phyloP scores from a whole-genome alignment of 257 asterid genomes.

The Solanum tarapatanum region DNA sequence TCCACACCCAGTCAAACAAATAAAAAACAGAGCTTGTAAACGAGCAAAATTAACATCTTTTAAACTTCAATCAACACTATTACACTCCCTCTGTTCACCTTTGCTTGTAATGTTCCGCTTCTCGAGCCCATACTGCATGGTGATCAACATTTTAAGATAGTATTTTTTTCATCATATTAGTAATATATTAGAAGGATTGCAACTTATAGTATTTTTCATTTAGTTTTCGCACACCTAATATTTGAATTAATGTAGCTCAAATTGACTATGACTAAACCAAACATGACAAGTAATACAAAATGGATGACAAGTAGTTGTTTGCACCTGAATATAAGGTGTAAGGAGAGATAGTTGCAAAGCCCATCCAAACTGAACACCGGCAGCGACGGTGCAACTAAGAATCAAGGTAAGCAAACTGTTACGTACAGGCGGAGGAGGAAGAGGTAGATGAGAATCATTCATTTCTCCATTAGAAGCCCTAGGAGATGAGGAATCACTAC shows the following conservation, averaged over 20 bases:
- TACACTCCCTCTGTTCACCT: background rate
- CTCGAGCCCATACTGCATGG: background rate
- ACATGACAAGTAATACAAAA: background rate
- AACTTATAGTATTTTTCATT: too few relatives aligned
- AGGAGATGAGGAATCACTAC: constrained; percentile 15
- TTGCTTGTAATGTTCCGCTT: background rate
- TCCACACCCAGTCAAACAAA: background rate
- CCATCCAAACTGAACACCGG: constrained; percentile 99
- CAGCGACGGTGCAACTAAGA: constrained; percentile 92
- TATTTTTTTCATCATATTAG: background rate
- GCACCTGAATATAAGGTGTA: constrained; percentile 94
- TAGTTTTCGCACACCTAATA: too few relatives aligned
- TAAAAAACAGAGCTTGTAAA: background rate
- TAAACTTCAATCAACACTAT: background rate
- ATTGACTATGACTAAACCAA: too few relatives aligned
- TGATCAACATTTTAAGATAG: background rate
- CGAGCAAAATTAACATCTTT: background rate
- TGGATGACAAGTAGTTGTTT: background rate
- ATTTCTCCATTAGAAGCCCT: constrained; percentile 22
- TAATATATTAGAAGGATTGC: background rate
- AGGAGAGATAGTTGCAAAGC: constrained; percentile 96
- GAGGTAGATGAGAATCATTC: constrained; percentile 16
- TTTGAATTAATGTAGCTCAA: too few relatives aligned
- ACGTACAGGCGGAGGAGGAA: constrained; percentile 17
- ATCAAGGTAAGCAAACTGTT: constrained; percentile 54